A percentile compares a stretch with the other conserved stretches of the same genome.
These are phyloP conservation scores for Mallotus nudiflorus DNA, from an alignment of 345 rosid genomes.

Conservation along the genomic window DNA sequence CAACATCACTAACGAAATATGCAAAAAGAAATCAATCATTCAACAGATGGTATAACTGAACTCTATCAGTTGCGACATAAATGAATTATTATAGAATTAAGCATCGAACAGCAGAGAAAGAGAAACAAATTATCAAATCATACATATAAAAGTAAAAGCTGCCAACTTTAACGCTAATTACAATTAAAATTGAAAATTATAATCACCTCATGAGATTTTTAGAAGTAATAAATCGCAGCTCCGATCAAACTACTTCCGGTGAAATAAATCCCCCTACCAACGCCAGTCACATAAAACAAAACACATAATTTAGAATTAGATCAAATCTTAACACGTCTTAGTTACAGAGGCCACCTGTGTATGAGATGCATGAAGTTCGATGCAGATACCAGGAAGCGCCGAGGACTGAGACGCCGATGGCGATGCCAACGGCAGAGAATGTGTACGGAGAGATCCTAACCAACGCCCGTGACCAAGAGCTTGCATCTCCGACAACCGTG, in stretches of 20 bases:
- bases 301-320: neutral
- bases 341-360: neutral
- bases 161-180: neutral
- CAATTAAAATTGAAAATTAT: too few relatives aligned
- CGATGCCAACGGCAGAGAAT: conserved; percentile 94
- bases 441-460: conserved; percentile 89
- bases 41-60: neutral
- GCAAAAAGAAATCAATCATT: neutral
- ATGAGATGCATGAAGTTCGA: neutral
- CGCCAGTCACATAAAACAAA: neutral
- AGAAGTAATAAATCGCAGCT: conserved; percentile 91
- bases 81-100: neutral
- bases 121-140: neutral
- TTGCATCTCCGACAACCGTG: conserved; percentile 40
- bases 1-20: neutral
- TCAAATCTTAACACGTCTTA: too few relatives aligned
- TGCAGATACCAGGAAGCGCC: conserved; percentile 93
- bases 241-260: conserved; percentile 99
- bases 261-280: conserved; percentile 85
- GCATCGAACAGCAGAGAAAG: neutral
- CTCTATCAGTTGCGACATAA: neutral
- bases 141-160: neutral
- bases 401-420: conserved; percentile 98
- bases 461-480: conserved; percentile 82
- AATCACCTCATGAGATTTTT: conserved; percentile 89